phyloP scores from a whole-genome alignment of 768 basidiomycete genomes.

The Xanthoconium stramineum region DNA sequence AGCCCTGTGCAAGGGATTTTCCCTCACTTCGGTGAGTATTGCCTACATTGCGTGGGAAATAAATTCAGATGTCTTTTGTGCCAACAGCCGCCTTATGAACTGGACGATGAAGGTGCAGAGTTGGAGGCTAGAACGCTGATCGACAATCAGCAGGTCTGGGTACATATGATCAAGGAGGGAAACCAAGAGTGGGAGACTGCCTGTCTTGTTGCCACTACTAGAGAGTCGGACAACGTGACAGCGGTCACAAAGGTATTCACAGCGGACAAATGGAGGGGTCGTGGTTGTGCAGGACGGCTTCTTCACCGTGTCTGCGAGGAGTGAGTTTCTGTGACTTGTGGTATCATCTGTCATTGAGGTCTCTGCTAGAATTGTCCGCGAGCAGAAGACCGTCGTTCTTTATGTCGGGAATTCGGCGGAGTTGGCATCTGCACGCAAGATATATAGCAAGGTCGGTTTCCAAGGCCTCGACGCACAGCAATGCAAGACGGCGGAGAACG shows the following conservation, averaged over 20 bases:
- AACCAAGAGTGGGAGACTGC: slow-evolving; percentile 42
- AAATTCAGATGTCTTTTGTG: background rate
- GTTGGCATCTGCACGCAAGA: slow-evolving; percentile 45
- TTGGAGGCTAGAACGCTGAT: slow-evolving; percentile 54
- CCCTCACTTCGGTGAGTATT: slow-evolving; percentile 51
- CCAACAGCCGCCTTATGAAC: slow-evolving; percentile 52
- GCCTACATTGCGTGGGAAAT: background rate
- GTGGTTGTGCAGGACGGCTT: slow-evolving; percentile 60
- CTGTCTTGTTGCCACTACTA: slow-evolving; percentile 65
- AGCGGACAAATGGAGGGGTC: slow-evolving; percentile 45
- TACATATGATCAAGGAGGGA: slow-evolving; percentile 44
- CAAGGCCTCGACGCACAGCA: slow-evolving; percentile 40
- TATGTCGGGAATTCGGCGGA: slow-evolving; percentile 53
- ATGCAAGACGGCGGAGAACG: slow-evolving; percentile 37
- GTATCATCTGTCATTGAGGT: slow-evolving; percentile 4
- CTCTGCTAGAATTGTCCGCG: slow-evolving; percentile 29
- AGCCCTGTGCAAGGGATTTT: slow-evolving; percentile 52
- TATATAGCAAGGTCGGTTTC: slow-evolving; percentile 69
- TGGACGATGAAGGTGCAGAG: slow-evolving; percentile 40
- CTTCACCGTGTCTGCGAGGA: slow-evolving; percentile 54
- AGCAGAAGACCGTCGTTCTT: slow-evolving; percentile 52
- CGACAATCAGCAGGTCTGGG: slow-evolving; percentile 50
- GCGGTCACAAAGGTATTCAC: slow-evolving; percentile 77
- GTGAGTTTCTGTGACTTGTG: slow-evolving; percentile 34
- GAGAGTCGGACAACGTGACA: slow-evolving; percentile 53